Base-by-base conservation (phyloP, 805 yeast genomes). In the Phaffomyces opuntiae region DNA sequence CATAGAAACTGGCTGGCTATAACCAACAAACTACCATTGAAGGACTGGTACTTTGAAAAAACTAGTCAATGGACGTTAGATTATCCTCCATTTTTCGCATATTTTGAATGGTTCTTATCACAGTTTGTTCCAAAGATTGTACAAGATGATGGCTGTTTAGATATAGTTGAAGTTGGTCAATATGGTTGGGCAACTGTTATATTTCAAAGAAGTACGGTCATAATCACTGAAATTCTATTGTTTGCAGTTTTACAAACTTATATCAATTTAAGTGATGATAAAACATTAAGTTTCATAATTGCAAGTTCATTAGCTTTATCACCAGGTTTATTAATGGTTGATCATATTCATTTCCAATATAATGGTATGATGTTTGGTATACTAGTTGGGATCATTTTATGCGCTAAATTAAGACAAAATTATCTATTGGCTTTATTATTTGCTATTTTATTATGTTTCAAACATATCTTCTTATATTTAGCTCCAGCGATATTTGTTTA, bases 1-100 rank as follows among this genome's bases (percentile, higher is more conserved):
- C 99, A 93, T 64, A 71, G 99, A 48, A 93, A 93, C 60, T 93
- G 99, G 99, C 73, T 93, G 19, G 96, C 99, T 0, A 83, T 93
- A 42, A 91, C 98, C 1, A 67, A 80, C 55, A 73, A 73, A 6
- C 65, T 90, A 17, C 97, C 97, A 0, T 41, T 90, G 16, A 66
- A 66, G 14, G 62, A 83, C 45, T 93, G 99, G 99, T 93, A 93
- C 61, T 61, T 72, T 37, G 96, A 93, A 52, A 64, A 71, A 40
- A 79, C 87, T 0, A 75, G 78, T 39, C 89, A 85, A 60, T 93
- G 98, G 97, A 93, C 98, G 0, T 68, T 93, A 36, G 99, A 93
- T 63, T 93, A 91, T 65, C 99, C 99, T 11, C 99, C 99, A 0
- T 87, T 89, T 57, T 93, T 93, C 65, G 99, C 99, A 0, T 90